These are phyloP conservation scores for Teratosphaeria epicoccoides DNA, from an alignment of 2,329 filamentous ascomycete species.

Conservation along the genomic window DNA sequence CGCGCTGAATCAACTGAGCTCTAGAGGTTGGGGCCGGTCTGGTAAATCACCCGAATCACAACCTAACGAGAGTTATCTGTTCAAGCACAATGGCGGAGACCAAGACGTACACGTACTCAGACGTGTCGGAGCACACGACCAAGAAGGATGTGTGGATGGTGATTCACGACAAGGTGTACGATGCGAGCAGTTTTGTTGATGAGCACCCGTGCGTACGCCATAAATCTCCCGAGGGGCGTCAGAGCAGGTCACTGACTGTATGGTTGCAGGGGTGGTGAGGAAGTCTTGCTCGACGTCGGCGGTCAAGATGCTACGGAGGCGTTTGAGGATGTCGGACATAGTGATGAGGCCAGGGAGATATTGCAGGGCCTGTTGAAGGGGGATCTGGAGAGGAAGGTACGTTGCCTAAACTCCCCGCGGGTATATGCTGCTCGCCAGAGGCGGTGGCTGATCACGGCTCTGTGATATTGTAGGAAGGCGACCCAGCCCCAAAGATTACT, in stretches of 20 bases:
- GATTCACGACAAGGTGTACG: slow-evolving; percentile 95
- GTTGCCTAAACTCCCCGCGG: too few species aligned
- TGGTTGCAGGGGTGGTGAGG: slow-evolving; percentile 80
- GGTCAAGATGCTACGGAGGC: slow-evolving; percentile 96
- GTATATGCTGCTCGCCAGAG: not conserved
- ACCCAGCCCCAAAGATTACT: slow-evolving; percentile 60
- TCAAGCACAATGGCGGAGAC: slow-evolving; percentile 40
- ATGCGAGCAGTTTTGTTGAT: slow-evolving; percentile 66
- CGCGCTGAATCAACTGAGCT: not conserved
- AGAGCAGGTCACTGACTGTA: too few species aligned
- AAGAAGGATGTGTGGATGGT: slow-evolving; percentile 93
- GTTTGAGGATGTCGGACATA: slow-evolving; percentile 98
- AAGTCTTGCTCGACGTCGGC: slow-evolving; percentile 90
- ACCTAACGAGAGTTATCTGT: not conserved
- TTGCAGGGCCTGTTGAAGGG: slow-evolving; percentile 68
- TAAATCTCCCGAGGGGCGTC: too few species aligned
- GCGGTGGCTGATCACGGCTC: not conserved
- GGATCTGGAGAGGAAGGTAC: slow-evolving; percentile 68
- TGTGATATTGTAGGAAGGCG: slow-evolving; percentile 50
- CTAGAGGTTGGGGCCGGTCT: too few species aligned
- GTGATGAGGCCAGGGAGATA: slow-evolving; percentile 93
- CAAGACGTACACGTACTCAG: slow-evolving; percentile 61
- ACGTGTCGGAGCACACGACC: slow-evolving; percentile 74
- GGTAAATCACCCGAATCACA: not conserved
- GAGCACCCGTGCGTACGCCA: not conserved